Evolutionary conservation across 176 grass and related monocot genomes (phyloP).

Genomic region (Musa schizocarpa): DNA sequence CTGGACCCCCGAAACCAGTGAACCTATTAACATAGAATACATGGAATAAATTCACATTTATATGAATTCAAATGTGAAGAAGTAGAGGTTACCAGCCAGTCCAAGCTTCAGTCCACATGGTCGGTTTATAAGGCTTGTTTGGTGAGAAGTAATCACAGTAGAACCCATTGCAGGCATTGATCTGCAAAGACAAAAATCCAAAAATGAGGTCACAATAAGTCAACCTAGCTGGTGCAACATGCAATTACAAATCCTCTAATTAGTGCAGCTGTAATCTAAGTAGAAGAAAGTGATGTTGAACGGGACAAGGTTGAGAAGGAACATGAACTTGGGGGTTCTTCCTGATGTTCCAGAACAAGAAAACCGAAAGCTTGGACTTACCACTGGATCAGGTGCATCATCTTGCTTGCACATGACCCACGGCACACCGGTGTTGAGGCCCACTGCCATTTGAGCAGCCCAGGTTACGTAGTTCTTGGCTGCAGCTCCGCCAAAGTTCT

Average conservation of each 20-base stretch:
- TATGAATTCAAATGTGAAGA: background rate
- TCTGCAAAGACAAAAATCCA: slow-evolving; percentile 30
- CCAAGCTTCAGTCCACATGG: slow-evolving; percentile 93
- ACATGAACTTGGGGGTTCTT: background rate
- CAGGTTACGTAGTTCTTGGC: slow-evolving; percentile 59
- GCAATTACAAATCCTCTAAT: background rate
- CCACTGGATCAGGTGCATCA: slow-evolving; percentile 86
- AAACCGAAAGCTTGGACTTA: slow-evolving; percentile 22
- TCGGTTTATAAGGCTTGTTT: slow-evolving; percentile 55
- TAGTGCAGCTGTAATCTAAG: too few relatives aligned
- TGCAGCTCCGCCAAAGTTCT: slow-evolving; percentile 36
- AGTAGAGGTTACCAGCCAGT: slow-evolving; percentile 51
- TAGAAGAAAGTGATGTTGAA: background rate
- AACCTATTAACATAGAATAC: slow-evolving; percentile 37
- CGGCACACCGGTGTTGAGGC: slow-evolving; percentile 66
- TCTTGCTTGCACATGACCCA: slow-evolving; percentile 99
- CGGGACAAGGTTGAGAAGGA: background rate
- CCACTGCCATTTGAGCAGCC: slow-evolving; percentile 89
- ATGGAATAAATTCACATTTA: background rate
- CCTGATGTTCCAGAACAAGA: too few relatives aligned
- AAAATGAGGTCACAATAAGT: slow-evolving; percentile 3
- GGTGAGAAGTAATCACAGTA: slow-evolving; percentile 91
- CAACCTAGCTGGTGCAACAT: background rate
- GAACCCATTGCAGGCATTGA: slow-evolving; percentile 91
- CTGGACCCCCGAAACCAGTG: slow-evolving; percentile 60